These are phyloP conservation scores for Boletus huronensis DNA, from an alignment of 768 basidiomycete genomes.

Conservation along the genomic window DNA sequence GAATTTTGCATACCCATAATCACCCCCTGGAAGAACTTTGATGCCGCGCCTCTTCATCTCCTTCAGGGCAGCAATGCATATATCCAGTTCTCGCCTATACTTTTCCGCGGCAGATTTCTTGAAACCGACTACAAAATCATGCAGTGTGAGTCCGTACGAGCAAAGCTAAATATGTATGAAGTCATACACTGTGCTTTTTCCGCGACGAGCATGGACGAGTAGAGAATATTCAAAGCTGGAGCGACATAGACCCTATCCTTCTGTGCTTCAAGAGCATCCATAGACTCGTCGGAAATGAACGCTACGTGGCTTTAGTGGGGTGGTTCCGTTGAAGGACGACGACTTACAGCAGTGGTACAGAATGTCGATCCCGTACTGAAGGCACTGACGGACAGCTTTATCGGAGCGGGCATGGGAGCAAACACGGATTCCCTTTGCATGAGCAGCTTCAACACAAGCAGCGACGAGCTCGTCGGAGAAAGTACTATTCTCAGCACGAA, in stretches of 20 bases:
- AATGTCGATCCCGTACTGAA: constrained; percentile 36
- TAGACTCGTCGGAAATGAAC: constrained; percentile 36
- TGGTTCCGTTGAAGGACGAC: neutral
- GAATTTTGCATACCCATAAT: constrained; percentile 30
- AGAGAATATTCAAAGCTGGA: constrained; percentile 32
- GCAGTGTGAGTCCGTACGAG: neutral
- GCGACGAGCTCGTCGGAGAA: constrained; percentile 34
- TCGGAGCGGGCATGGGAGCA: constrained; percentile 38
- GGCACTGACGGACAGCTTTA: constrained; percentile 30
- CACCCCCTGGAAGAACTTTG: constrained; percentile 36
- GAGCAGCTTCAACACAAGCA: constrained; percentile 35
- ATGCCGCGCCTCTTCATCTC: constrained; percentile 37
- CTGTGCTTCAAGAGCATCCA: constrained; percentile 36
- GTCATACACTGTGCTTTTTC: constrained; percentile 23
- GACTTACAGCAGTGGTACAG: constrained; percentile 27
- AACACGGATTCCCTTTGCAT: constrained; percentile 34
- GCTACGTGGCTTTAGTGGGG: constrained; percentile 19
- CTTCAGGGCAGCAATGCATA: constrained; percentile 32
- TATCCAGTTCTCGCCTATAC: constrained; percentile 33
- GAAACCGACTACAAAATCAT: constrained; percentile 17
- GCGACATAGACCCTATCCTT: constrained; percentile 34
- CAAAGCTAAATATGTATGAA: neutral
- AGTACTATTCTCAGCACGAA: constrained; percentile 35
- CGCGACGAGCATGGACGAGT: constrained; percentile 27
- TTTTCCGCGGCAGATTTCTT: constrained; percentile 12